A percentile compares a stretch with the other conserved stretches of the same genome.
Evolutionary conservation across 2,329 filamentous ascomycete species (phyloP).

Genomic region (Talaromyces funiculosus): DNA sequence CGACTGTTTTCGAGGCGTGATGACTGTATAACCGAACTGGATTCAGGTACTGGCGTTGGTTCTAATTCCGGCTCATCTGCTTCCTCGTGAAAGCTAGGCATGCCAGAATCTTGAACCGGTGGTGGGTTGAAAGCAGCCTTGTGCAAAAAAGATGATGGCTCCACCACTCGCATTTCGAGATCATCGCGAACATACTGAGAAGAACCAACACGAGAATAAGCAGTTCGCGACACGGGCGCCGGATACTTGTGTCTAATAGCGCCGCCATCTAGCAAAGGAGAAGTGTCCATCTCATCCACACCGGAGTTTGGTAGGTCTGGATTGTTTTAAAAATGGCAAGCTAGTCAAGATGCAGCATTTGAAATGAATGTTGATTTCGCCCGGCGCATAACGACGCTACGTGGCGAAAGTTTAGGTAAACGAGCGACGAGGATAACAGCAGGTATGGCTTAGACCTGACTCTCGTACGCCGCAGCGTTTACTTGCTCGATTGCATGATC

Average conservation of each 20-base stretch:
- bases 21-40: neutral
- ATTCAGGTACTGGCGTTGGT: neutral
- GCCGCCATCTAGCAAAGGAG: constrained; percentile 9
- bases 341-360: neutral
- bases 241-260: neutral
- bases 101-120: neutral
- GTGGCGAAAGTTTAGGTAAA: neutral
- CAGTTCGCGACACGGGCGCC: neutral
- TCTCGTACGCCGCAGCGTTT: neutral
- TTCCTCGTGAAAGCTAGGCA: neutral
- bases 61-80: neutral
- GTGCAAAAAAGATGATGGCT: constrained; percentile 8
- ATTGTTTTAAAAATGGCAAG: neutral
- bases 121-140: constrained; percentile 1
- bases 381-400: neutral
- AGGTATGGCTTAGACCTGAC: neutral
- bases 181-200: neutral
- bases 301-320: neutral
- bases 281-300: constrained; percentile 4
- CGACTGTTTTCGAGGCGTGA: constrained; percentile 9
- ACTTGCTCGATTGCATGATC: neutral
- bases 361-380: neutral
- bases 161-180: neutral
- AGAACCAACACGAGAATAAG: neutral
- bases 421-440: neutral